Conservation (phyloP, 768 basidiomycete genomes). For the Mrakia frigida region DNA sequence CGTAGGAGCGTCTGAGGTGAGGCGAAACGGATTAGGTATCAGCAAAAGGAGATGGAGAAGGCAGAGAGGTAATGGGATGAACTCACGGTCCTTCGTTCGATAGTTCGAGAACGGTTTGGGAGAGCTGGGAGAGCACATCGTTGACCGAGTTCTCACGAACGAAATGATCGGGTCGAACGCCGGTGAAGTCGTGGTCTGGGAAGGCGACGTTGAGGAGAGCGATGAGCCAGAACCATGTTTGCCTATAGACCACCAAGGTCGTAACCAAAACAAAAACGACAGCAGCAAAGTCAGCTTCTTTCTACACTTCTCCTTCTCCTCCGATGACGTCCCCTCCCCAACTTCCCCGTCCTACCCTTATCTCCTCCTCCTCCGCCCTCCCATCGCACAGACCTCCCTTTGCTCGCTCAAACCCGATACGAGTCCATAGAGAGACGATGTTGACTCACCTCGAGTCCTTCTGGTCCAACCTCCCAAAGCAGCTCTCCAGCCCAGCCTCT, state of each 20-base stretch:
- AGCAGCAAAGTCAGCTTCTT: neutral
- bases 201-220: constrained; percentile 95
- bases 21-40: neutral
- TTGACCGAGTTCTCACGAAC: constrained; percentile 42
- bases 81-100: constrained; percentile 14
- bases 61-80: too few species aligned
- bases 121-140: constrained; percentile 26
- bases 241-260: constrained; percentile 17
- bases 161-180: constrained; percentile 84
- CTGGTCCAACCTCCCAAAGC: constrained; percentile 31
- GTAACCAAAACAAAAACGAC: neutral
- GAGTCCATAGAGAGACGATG: neutral
- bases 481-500: constrained; percentile 25
- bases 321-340: neutral
- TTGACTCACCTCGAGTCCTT: constrained; percentile 27
- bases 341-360: neutral
- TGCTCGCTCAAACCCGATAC: neutral
- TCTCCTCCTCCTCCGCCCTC: neutral
- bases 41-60: neutral
- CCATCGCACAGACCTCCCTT: neutral
- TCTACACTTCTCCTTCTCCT: neutral
- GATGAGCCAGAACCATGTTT: constrained; percentile 95
- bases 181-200: constrained; percentile 95
- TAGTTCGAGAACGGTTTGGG: constrained; percentile 30
- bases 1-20: constrained; percentile 14